Evolutionary conservation across 495 filamentous ascomycete genomes (phyloP).

Genomic region (Xylaria cubensis): DNA sequence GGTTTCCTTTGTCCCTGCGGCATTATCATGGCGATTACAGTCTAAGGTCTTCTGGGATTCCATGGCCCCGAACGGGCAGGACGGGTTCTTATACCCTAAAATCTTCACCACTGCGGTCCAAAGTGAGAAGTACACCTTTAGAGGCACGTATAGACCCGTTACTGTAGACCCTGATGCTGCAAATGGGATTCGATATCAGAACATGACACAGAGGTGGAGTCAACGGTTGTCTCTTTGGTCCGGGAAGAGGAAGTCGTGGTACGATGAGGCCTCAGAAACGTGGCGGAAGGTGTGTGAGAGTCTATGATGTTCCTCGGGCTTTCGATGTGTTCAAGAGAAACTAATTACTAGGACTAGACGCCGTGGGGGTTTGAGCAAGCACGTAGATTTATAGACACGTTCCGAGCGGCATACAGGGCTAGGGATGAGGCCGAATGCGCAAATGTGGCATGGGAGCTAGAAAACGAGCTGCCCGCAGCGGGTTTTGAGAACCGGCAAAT

Average conservation of each 20-base stretch:
- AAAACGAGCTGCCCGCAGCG: not conserved
- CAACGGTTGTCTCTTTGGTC: not conserved
- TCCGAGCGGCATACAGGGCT: not conserved
- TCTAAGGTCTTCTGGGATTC: not conserved
- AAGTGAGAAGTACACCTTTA: not conserved
- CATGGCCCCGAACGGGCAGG: not conserved
- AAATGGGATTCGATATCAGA: not conserved
- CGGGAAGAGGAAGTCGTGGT: not conserved
- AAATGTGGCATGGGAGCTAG: not conserved
- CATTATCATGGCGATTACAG: not conserved
- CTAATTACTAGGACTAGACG: not conserved
- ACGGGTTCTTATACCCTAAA: not conserved
- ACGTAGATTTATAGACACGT: not conserved
- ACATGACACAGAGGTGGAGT: not conserved
- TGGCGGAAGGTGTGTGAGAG: not conserved
- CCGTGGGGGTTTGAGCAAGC: not conserved
- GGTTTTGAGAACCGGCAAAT: too few relatives aligned
- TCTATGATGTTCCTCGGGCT: not conserved
- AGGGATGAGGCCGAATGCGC: not conserved
- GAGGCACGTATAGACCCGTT: not conserved
- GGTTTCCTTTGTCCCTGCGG: not conserved
- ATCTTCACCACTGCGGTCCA: not conserved
- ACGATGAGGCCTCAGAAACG: not conserved
- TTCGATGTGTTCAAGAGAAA: not conserved
- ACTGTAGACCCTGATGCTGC: not conserved